Evolutionary conservation across 1,284 basidiomycete genomes (phyloP).

Genomic region (Ustilago nuda): DNA sequence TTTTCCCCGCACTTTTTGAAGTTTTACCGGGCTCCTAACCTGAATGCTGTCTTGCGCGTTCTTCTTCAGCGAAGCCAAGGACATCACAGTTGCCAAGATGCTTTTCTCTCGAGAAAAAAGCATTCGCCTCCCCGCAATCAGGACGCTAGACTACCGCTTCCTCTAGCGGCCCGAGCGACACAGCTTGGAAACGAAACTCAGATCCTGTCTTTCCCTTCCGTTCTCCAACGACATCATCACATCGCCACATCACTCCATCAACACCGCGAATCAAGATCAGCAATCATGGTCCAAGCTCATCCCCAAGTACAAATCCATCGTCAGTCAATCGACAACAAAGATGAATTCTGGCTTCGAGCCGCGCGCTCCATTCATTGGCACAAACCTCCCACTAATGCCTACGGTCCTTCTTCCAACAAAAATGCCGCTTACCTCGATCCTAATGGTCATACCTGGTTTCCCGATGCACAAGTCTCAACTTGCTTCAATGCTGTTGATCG

Average conservation of each 20-base stretch:
- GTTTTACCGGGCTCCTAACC: not conserved
- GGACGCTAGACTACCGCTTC: not conserved
- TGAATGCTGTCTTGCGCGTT: not conserved
- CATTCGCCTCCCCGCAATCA: not conserved
- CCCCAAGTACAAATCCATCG: slow-evolving; percentile 53
- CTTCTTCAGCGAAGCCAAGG: not conserved
- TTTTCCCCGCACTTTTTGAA: slow-evolving; percentile 12
- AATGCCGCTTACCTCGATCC: slow-evolving; percentile 36
- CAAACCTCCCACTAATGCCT: slow-evolving; percentile 49
- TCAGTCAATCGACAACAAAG: slow-evolving; percentile 47
- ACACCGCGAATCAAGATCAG: not conserved
- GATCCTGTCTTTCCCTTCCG: not conserved
- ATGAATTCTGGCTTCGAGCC: slow-evolving; percentile 59
- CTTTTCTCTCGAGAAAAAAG: not conserved
- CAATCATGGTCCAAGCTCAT: slow-evolving; percentile 26
- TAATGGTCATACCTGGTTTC: slow-evolving; percentile 52
- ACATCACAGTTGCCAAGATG: not conserved
- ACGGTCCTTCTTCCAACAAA: slow-evolving; percentile 37
- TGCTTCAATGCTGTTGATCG: slow-evolving; percentile 52
- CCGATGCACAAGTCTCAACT: slow-evolving; percentile 52
- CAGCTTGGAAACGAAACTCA: no score
- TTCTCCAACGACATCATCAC: slow-evolving; percentile 1
- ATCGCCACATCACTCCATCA: not conserved
- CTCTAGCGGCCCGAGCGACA: no score
- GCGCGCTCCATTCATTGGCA: slow-evolving; percentile 57